Conservation (phyloP, 495 filamentous ascomycete genomes). For the Usnea hakonensis region DNA sequence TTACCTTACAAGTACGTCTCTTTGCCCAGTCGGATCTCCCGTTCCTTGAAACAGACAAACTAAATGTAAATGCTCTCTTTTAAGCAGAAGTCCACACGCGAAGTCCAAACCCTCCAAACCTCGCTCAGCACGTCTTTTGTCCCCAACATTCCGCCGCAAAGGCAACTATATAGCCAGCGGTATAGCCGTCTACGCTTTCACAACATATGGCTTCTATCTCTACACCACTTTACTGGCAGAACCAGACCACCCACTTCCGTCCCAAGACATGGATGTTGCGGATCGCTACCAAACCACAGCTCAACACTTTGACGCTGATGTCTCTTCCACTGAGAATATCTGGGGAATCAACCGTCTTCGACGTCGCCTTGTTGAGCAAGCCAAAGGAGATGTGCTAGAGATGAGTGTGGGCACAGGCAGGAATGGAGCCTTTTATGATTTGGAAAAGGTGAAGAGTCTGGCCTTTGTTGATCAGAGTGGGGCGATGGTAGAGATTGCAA, state of each 20-base stretch:
- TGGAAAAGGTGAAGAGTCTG: slow-evolving; percentile 38
- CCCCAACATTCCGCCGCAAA: slow-evolving; percentile 18
- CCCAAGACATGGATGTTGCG: slow-evolving; percentile 38
- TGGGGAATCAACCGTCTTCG: slow-evolving; percentile 59
- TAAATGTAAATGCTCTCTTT: too few species aligned
- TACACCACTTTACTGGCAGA: slow-evolving; percentile 39
- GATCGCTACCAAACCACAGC: slow-evolving; percentile 52
- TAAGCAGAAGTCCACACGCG: neutral
- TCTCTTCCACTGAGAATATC: slow-evolving; percentile 57
- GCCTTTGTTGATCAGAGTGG: slow-evolving; percentile 58
- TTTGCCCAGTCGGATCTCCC: neutral
- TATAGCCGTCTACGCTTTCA: slow-evolving; percentile 39
- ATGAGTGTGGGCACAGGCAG: slow-evolving; percentile 86
- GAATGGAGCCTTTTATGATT: slow-evolving; percentile 68
- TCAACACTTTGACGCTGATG: slow-evolving; percentile 51
- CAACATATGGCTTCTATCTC: slow-evolving; percentile 46
- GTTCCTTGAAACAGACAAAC: neutral
- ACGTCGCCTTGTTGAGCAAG: slow-evolving; percentile 50
- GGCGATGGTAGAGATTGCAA: slow-evolving; percentile 55
- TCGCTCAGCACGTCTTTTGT: neutral
- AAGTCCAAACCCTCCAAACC: neutral
- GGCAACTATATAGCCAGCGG: slow-evolving; percentile 25
- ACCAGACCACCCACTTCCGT: slow-evolving; percentile 10
- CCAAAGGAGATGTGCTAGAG: slow-evolving; percentile 77
- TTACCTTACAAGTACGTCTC: slow-evolving; percentile 7